Base-by-base conservation (phyloP, 495 filamentous ascomycete genomes). In the Aspergillus sparsus region DNA sequence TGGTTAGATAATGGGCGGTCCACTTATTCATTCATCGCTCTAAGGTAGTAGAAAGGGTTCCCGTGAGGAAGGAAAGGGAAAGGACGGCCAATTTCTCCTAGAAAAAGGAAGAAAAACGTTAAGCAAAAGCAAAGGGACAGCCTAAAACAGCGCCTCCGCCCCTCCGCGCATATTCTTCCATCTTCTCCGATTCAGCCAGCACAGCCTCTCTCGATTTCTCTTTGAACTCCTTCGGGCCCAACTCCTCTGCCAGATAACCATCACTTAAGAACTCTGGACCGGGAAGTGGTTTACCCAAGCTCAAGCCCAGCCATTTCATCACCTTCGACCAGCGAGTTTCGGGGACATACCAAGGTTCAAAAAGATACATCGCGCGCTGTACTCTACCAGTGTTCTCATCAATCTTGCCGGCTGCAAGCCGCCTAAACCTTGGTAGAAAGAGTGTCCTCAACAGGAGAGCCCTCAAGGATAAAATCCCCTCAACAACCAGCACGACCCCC, bases 271-370 rank as follows among this genome's bases (percentile, higher is more conserved):
- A 57, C 39, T 57, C 54, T 6, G 41, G 54, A 2, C 54, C 54
- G 7, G 54, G 54, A 6, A 45, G n/a, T 3, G 54, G 54, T 42
- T 37, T 18, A 9, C 53, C 39, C 36, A 44, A 32, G 11, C 15
- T n/a, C 11, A 45, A 34, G 27, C 53, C 34, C 2, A 54, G 27
- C 51, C 34, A n/a, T 37, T 54, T 54, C 34, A 9, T 35, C 9
- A 39, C 10, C 18, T 10, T 15, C 8, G 52, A 37, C 52, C 52
- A 54, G 9, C 33, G n/a, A 4, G 32, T 35, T 34, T 57, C 55
- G 8, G 41, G 10, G 21, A 57, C 55, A 49, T 49, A 57, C 55
- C 55, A 57, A 11, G 42, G 55, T 44, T 57, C 55, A 18, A 57
- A 57, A 21, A 47, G 31, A 49, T 49, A 57, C 18, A 33, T 7